phyloP scores from a whole-genome alignment of 176 grass and related monocot genomes.

The Triticum timopheevii region DNA sequence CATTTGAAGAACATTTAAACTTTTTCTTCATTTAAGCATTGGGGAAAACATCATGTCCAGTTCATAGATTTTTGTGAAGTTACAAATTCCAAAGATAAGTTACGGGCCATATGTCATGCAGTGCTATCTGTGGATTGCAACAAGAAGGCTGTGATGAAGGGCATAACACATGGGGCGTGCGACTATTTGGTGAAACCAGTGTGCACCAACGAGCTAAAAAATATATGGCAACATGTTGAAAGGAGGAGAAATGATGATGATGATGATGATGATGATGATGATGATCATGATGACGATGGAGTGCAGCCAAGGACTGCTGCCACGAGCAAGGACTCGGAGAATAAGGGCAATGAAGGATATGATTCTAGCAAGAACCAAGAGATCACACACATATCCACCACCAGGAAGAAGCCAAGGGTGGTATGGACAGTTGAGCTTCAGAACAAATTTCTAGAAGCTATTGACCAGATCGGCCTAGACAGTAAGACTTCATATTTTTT shows the following conservation, averaged over 20 bases:
- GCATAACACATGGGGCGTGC: background rate
- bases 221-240: slow-evolving; percentile 14
- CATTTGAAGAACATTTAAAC: background rate
- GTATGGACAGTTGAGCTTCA: slow-evolving; percentile 54
- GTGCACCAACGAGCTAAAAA: background rate
- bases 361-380: background rate
- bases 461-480: slow-evolving; percentile 50
- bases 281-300: background rate
- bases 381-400: background rate
- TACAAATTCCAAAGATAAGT: background rate
- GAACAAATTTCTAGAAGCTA: slow-evolving; percentile 44
- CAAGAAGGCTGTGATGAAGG: background rate
- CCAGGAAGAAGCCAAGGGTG: slow-evolving; percentile 47
- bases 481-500: slow-evolving; percentile 44
- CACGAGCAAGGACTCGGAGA: slow-evolving; percentile 27
- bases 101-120: background rate
- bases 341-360: background rate
- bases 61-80: background rate
- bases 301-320: background rate
- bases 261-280: too few species aligned
- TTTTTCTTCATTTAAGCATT: background rate
- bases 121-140: background rate
- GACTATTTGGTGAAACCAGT: background rate
- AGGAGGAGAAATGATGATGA: background rate
- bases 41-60: background rate